Conservation (phyloP, 2,329 filamentous ascomycete genomes). For the Verticillium alfalfae region DNA sequence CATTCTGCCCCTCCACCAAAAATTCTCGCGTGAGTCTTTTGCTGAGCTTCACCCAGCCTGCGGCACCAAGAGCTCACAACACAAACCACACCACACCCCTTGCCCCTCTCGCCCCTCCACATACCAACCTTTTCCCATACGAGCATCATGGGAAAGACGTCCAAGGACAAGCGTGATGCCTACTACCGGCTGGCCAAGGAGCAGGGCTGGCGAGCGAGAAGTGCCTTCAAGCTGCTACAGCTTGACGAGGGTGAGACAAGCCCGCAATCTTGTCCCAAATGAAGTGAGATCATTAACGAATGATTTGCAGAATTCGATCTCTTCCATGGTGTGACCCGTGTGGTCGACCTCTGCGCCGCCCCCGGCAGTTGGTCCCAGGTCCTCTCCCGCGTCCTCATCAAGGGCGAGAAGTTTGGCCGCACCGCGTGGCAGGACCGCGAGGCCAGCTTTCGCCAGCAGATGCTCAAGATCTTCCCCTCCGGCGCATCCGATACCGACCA, state of each 20-base stretch:
- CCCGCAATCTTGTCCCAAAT: conserved; percentile 1
- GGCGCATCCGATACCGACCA: conserved; percentile 15
- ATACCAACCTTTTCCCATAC: background rate
- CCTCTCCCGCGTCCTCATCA: conserved; percentile 85
- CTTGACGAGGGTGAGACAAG: conserved; percentile 65
- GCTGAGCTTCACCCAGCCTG: background rate
- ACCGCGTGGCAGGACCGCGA: conserved; percentile 84
- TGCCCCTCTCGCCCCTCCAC: background rate
- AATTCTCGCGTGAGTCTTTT: conserved; percentile 1
- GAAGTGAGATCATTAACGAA: conserved; percentile 4
- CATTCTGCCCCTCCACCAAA: conserved; percentile 4
- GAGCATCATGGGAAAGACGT: conserved; percentile 80
- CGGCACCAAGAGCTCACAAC: background rate
- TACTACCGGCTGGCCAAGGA: conserved; percentile 98
- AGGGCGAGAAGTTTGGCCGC: conserved; percentile 84
- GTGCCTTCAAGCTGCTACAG: conserved; percentile 94
- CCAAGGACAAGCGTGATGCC: conserved; percentile 96
- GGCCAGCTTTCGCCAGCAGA: conserved; percentile 55
- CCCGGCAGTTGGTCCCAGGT: conserved; percentile 98
- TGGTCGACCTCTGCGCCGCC: conserved; percentile 93
- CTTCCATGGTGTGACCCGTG: conserved; percentile 82
- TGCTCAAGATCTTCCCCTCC: conserved; percentile 43
- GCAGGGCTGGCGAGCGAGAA: conserved; percentile 94
- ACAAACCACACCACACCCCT: too few relatives aligned
- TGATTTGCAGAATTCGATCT: conserved; percentile 74